phyloP scores from a whole-genome alignment of 2,329 filamentous ascomycete species.

The Plenodomus biglobosus region DNA sequence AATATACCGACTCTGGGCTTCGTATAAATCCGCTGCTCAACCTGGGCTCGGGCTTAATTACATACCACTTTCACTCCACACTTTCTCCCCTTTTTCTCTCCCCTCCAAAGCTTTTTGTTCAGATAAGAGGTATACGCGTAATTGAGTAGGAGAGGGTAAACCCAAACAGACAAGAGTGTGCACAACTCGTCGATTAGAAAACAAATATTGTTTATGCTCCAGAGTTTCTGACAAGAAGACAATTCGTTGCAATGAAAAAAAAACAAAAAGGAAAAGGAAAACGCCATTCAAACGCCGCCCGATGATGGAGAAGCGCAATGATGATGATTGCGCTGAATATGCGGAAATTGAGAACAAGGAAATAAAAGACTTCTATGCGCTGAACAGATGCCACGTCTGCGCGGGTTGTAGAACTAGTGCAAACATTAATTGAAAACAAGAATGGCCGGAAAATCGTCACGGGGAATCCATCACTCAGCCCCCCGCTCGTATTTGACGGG shows the following conservation, averaged over 20 bases:
- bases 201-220: constrained; percentile 3
- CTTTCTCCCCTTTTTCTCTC: not conserved
- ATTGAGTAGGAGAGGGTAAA: constrained; percentile 2
- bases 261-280: constrained; percentile 22
- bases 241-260: not conserved
- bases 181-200: constrained; percentile 13
- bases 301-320: constrained; percentile 26
- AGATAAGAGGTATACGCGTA: constrained; percentile 23
- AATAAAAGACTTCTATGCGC: constrained; percentile 34
- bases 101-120: constrained; percentile 16
- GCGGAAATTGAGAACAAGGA: constrained; percentile 19
- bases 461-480: constrained; percentile 33
- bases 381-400: constrained; percentile 19
- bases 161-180: constrained; percentile 5
- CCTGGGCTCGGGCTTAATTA: not conserved
- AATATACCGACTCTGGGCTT: constrained; percentile 29
- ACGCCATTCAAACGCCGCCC: constrained; percentile 39
- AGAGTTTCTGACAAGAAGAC: too few species aligned
- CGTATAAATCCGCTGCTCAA: constrained; percentile 12
- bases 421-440: constrained; percentile 25
- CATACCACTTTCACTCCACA: too few species aligned
- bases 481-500: constrained; percentile 53
- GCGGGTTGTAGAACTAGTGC: constrained; percentile 7
- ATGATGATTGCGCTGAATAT: constrained; percentile 25
- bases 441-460: constrained; percentile 4